These are phyloP conservation scores for Zhuliangozyma parablackwelliae DNA, from an alignment of 1,139 yeast species.

Conservation along the genomic window DNA sequence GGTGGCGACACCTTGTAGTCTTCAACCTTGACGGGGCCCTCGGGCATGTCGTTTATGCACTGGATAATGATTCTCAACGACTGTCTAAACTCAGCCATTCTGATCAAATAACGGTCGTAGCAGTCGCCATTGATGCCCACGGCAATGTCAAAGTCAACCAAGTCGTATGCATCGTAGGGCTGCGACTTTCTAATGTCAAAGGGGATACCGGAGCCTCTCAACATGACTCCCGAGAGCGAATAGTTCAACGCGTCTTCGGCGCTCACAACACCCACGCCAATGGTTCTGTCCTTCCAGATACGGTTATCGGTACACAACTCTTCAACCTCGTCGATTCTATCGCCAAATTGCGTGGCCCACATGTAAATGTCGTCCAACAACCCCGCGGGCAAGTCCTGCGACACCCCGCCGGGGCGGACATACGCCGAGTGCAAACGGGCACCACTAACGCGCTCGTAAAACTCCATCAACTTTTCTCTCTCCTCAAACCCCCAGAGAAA, in stretches of 20 bases:
- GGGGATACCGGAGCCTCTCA: slow-evolving; percentile 87
- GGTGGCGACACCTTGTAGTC: slow-evolving; percentile 86
- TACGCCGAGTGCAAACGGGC: slow-evolving; percentile 91
- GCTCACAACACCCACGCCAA: slow-evolving; percentile 73
- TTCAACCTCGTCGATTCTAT: slow-evolving; percentile 86
- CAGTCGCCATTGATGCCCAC: slow-evolving; percentile 89
- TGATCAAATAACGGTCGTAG: slow-evolving; percentile 80
- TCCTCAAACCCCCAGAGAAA: slow-evolving; percentile 95
- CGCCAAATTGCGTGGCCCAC: slow-evolving; percentile 97
- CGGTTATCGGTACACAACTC: slow-evolving; percentile 87
- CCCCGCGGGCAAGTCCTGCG: slow-evolving; percentile 85
- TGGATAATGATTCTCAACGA: slow-evolving; percentile 85
- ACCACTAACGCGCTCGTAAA: slow-evolving; percentile 86
- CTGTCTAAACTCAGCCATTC: slow-evolving; percentile 93
- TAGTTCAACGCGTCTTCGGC: slow-evolving; percentile 87
- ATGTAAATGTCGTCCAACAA: slow-evolving; percentile 84
- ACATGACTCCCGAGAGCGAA: slow-evolving; percentile 81
- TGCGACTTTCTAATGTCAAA: slow-evolving; percentile 82
- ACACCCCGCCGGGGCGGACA: slow-evolving; percentile 88
- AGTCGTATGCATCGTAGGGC: slow-evolving; percentile 87
- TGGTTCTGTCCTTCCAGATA: slow-evolving; percentile 87
- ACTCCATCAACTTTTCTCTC: slow-evolving; percentile 90
- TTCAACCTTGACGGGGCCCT: slow-evolving; percentile 89
- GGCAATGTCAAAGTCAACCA: slow-evolving; percentile 81
- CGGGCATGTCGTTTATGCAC: slow-evolving; percentile 88